These are phyloP conservation scores for Fraxinus anomala DNA, from an alignment of 257 asterid genomes.

Conservation along the genomic window DNA sequence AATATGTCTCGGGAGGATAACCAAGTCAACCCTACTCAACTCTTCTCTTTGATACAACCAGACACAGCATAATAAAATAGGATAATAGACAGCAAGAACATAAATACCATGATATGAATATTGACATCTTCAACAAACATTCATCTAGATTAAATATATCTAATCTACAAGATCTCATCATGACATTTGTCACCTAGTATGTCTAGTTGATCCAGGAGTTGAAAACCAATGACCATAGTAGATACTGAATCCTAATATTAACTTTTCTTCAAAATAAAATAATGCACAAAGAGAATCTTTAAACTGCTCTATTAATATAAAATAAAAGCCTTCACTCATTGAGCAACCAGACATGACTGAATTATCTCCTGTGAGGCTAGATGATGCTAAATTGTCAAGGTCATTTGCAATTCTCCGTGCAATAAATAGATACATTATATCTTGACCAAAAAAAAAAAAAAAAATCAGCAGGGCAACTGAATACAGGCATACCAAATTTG, in stretches of 20 bases:
- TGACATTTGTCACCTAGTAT: neutral
- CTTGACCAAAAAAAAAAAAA: conserved; percentile 16
- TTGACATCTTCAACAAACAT: neutral
- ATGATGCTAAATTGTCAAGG: conserved; percentile 6
- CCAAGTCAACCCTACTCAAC: neutral
- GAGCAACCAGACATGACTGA: neutral
- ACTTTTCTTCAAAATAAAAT: neutral
- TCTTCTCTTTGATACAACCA: neutral
- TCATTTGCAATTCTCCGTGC: conserved; percentile 15
- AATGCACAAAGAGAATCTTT: neutral
- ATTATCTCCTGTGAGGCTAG: neutral
- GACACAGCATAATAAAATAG: neutral
- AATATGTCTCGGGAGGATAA: neutral
- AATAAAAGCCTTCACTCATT: neutral
- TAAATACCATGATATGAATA: neutral
- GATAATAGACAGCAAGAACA: neutral
- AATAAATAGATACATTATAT: neutral
- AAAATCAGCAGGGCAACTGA: conserved; percentile 11
- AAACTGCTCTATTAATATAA: too few species aligned
- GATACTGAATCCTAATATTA: neutral
- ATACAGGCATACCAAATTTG: conserved; percentile 51
- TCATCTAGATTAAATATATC: neutral
- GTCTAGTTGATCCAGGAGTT: neutral
- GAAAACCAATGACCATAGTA: conserved; percentile 1
- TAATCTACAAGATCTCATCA: neutral